Evolutionary conservation across 1,139 yeast species (phyloP).

Genomic region (Magnusiomyces paraingens): DNA sequence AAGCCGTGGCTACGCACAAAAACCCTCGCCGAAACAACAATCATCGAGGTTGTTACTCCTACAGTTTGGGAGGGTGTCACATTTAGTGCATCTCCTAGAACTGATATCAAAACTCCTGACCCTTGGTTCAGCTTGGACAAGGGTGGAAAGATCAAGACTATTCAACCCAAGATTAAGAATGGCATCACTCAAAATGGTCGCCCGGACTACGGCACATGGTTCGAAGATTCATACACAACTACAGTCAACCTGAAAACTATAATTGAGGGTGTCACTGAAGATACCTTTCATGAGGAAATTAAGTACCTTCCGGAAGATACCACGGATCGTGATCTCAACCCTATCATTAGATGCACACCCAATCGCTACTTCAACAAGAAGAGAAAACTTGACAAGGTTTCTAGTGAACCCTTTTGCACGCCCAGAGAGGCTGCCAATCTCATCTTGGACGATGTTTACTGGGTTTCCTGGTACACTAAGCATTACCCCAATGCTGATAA

Average conservation of each 20-base stretch:
- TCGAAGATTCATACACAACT: conserved; percentile 53
- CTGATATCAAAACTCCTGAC: conserved; percentile 51
- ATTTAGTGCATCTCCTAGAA: conserved; percentile 65
- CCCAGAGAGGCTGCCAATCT: conserved; percentile 58
- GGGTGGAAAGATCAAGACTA: conserved; percentile 75
- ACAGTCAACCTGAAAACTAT: conserved; percentile 29
- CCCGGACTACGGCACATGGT: conserved; percentile 73
- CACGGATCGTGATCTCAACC: conserved; percentile 59
- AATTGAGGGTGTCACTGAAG: conserved; percentile 19
- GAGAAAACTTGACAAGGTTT: conserved; percentile 49
- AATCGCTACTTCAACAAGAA: conserved; percentile 53
- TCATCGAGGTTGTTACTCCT: conserved; percentile 66
- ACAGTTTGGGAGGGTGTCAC: conserved; percentile 79
- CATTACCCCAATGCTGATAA: conserved; percentile 47
- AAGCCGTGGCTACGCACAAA: conserved; percentile 68
- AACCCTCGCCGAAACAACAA: conserved; percentile 40
- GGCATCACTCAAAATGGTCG: conserved; percentile 59
- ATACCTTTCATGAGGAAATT: conserved; percentile 39
- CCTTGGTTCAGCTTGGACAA: conserved; percentile 79
- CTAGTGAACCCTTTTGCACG: conserved; percentile 73
- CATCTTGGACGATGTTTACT: conserved; percentile 57
- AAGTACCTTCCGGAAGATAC: conserved; percentile 44
- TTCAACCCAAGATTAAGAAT: conserved; percentile 63
- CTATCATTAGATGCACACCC: conserved; percentile 81
- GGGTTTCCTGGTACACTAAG: conserved; percentile 72